Evolutionary conservation across 164 flowering plant species (phyloP).

Genomic region (Warburgia ugandensis): DNA sequence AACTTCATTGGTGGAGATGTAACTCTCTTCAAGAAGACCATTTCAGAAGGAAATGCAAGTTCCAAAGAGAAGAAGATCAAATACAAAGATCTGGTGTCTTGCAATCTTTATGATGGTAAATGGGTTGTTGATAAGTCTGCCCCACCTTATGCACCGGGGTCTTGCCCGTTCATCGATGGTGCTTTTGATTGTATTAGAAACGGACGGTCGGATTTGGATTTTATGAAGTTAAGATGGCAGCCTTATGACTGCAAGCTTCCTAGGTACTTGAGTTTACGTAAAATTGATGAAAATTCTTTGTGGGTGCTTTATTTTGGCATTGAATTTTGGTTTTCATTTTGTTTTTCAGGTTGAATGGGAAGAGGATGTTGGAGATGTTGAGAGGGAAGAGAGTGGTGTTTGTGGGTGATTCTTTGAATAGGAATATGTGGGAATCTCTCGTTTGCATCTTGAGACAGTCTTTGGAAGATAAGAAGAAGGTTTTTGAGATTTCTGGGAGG

Average conservation of each 20-base stretch:
- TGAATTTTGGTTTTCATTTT: slow-evolving; percentile 18
- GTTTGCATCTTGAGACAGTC: slow-evolving; percentile 37
- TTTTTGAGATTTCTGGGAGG: slow-evolving; percentile 39
- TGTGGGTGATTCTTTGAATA: slow-evolving; percentile 48
- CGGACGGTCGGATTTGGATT: slow-evolving; percentile 44
- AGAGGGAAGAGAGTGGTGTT: slow-evolving; percentile 41
- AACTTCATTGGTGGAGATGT: no score
- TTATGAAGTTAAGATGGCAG: slow-evolving; percentile 34
- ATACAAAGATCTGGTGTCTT: slow-evolving; percentile 27
- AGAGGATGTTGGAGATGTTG: slow-evolving; percentile 27
- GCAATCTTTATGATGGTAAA: slow-evolving; percentile 44
- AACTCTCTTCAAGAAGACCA: no score
- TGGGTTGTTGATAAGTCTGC: slow-evolving; percentile 40
- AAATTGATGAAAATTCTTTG: background rate
- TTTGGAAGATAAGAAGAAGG: slow-evolving; percentile 24
- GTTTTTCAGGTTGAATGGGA: slow-evolving; percentile 30
- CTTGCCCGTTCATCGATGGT: slow-evolving; percentile 52
- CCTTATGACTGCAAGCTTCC: slow-evolving; percentile 45
- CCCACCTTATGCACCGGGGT: slow-evolving; percentile 42
- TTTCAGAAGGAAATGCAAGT: no score
- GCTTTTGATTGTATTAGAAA: slow-evolving; percentile 49
- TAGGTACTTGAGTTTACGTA: slow-evolving; percentile 20
- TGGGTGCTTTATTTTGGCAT: background rate
- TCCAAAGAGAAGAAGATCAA: no score
- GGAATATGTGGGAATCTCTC: slow-evolving; percentile 60